Conservation (phyloP, 1,284 basidiomycete genomes). For the Trametes pubescens region DNA sequence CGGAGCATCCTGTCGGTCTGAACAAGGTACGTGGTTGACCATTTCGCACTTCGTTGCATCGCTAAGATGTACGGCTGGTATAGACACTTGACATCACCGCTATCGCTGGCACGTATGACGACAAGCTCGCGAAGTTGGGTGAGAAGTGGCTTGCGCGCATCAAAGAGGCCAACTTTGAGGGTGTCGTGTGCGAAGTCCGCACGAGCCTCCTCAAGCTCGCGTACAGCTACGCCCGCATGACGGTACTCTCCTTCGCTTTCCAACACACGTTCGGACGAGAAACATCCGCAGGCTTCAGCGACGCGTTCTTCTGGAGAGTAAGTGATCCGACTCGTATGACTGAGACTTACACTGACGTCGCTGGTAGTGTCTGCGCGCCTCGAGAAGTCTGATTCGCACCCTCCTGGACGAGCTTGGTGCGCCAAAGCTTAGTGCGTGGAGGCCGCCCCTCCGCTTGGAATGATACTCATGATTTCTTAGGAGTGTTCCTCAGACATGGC, state of each 20-base stretch:
- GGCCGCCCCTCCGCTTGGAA: conserved; percentile 8
- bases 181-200: conserved; percentile 65
- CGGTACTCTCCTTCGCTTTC: conserved; percentile 78
- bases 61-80: background rate
- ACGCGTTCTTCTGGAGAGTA: conserved; percentile 67
- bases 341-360: conserved; percentile 1
- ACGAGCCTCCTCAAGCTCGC: conserved; percentile 69
- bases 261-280: conserved; percentile 74
- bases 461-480: conserved; percentile 40
- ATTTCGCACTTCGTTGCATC: background rate
- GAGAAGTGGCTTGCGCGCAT: conserved; percentile 61
- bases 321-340: conserved; percentile 36
- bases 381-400: conserved; percentile 69
- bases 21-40: conserved; percentile 61
- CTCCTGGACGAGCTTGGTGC: conserved; percentile 67
- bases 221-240: conserved; percentile 73
- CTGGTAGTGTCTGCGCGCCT: conserved; percentile 63
- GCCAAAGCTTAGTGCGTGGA: conserved; percentile 59
- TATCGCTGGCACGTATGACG: conserved; percentile 73
- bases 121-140: conserved; percentile 61
- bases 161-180: conserved; percentile 56
- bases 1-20: conserved; percentile 74
- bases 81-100: conserved; percentile 69
- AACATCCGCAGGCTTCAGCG: conserved; percentile 61
- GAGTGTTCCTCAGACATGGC: conserved; percentile 73